Base-by-base conservation (phyloP, 2,329 filamentous ascomycete species). In the Cladobotryum protrusum region DNA sequence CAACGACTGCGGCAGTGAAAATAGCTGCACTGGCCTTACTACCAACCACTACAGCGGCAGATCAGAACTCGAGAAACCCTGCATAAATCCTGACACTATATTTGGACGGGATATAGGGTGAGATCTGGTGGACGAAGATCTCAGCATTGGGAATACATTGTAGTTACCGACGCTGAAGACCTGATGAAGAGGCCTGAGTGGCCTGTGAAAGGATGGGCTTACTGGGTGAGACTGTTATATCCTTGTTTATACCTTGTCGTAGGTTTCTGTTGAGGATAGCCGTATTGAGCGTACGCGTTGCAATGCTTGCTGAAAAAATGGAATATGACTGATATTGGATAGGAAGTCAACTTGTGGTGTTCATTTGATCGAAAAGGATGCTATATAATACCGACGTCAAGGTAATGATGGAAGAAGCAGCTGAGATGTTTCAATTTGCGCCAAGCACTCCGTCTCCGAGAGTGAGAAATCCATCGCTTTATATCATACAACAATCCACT, bases 1-100 rank as follows among this genome's bases (percentile, higher is more conserved):
- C 59, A 83, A 86, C 63, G 86, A 87, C 63, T 86, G 83, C 56
- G 83, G 83, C 33, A 86, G 83, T 83, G 82, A 86, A 59, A 82
- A 86, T 54, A 81, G 86, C 5, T 57, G 72, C 11, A 83, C 79
- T 0, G 83, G 86, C 56, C 67, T 86, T 2, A 80, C 78, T 19
- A 85, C 83, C 0, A 83, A 86, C 61, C 82, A 86, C 63, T 87
- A 86, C 60, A 70, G 72, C 15, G 82, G 86, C 57, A 78, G 71
- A 0, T 69, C 75, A 0, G 75, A 73, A 18, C 72, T 87, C 6
- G 69, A 74, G 5, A 67, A 74, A 52, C 79, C 77, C 2, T 85
- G 81, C 58, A 65, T 69, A 0, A 73, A 67, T 3, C 63, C 84
- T 24, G 67, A 77, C 1, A 69, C 70, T 1, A 84, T 85, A 39